Evolutionary conservation across 441 rosid species (phyloP), one percentile per base, ranked within the genome.

Genomic region (Populus trichocarpa): DNA sequence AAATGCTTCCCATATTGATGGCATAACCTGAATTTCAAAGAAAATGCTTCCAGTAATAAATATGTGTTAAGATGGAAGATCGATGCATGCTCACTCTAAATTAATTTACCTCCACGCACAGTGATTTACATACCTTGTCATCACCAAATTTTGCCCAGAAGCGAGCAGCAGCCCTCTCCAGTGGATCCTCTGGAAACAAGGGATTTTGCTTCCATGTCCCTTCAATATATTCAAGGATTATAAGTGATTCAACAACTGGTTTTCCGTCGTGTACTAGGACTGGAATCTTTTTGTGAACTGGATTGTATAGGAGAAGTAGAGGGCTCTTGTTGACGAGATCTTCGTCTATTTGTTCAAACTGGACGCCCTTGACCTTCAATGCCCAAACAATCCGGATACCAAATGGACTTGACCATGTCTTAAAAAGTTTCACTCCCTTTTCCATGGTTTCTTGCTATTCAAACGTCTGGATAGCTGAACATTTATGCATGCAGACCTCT

Each of bases 341-440:
- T 72, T 83, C 83, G 25, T 80, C 85, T 8, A 73, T 30, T 6
- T 74, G 73, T 4, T 79, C 85, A 71, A 53, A 77, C 4, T 38
- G 74, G 59, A 83, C 71, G 25, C 74, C 83, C 67, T 74, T 80
- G 26, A 69, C 71, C 69, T 80, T 74, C 76, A 83, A 8, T 61
- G 83, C 85, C 83, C 81, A 74, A 0, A 77, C 81, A 13, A 74
- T 28, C 64, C 85, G 77, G 10, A 80, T 13, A 2, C 81, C 83
- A 74, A 57, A 83, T 38, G 20, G 79, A 46, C 85, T 83, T 28
- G 83, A 80, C 85, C 85, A 83, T 74, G 83, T 70, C 61, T 83
- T 80, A 28, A 83, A 40, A 22, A 83, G 79, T 78, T 78, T 78
- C 68, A 78, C 81, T 64, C 77, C 78, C 50, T 69, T 81, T 33